Evolutionary conservation across 2,329 filamentous ascomycete species (phyloP).

Genomic region (Aureobasidium sp.): DNA sequence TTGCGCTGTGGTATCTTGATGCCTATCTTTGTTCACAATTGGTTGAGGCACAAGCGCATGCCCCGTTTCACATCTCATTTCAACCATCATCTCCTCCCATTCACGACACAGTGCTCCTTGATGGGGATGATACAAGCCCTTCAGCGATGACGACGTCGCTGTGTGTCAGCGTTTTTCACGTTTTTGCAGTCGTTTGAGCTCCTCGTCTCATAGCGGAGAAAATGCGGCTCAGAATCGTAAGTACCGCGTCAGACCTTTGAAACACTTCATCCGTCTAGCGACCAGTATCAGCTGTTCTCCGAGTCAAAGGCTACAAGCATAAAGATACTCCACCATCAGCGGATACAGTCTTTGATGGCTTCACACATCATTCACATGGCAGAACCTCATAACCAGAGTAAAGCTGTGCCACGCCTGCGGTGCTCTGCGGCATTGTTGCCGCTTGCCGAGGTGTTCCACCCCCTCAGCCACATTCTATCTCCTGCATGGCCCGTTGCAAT

Average conservation of each 20-base stretch:
- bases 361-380: too few species aligned
- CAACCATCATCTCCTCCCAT: neutral
- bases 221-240: neutral
- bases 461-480: slow-evolving; percentile 1
- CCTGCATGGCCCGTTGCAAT: neutral
- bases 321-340: too few species aligned
- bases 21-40: slow-evolving; percentile 2
- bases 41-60: neutral
- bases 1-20: neutral
- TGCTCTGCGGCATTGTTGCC: neutral
- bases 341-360: too few species aligned
- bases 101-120: neutral
- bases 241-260: neutral
- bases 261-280: neutral
- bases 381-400: neutral
- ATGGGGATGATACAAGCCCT: neutral
- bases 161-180: slow-evolving; percentile 7
- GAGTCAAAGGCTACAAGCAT: too few species aligned
- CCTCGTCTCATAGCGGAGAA: neutral
- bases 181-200: neutral
- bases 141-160: neutral
- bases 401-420: neutral
- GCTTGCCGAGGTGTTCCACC: neutral
- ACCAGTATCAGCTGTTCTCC: neutral
- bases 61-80: slow-evolving; percentile 7